phyloP scores from a whole-genome alignment of 83 land plant genomes.

The Picea mariana region DNA sequence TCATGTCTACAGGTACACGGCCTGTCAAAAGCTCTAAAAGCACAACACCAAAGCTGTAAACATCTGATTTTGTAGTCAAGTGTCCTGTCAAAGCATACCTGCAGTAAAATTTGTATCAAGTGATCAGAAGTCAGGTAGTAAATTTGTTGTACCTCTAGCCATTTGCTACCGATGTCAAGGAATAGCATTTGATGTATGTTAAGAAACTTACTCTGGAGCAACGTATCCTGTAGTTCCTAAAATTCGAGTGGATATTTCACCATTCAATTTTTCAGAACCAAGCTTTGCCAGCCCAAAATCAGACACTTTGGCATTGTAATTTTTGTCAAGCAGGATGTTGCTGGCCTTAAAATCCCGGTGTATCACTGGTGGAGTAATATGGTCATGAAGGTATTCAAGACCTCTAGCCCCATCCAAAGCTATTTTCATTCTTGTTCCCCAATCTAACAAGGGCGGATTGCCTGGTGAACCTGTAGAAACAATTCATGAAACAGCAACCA shows the following conservation, averaged over 20 bases:
- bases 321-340: conserved; percentile 68
- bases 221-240: conserved; percentile 79
- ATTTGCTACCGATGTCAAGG: background rate
- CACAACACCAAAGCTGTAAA: conserved; percentile 74
- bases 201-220: conserved; percentile 77
- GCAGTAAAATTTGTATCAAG: background rate
- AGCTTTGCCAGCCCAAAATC: conserved; percentile 80
- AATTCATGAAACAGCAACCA: background rate
- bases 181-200: background rate
- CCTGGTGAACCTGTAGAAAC: conserved; percentile 16
- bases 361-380: conserved; percentile 53
- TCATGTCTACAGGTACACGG: conserved; percentile 66
- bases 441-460: conserved; percentile 40
- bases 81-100: conserved; percentile 85
- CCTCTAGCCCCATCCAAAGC: conserved; percentile 78
- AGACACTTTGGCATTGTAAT: conserved; percentile 74
- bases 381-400: conserved; percentile 78
- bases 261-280: conserved; percentile 76
- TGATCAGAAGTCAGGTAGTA: background rate
- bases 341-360: conserved; percentile 79
- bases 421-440: conserved; percentile 69
- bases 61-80: conserved; percentile 81
- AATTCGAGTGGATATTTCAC: conserved; percentile 60
- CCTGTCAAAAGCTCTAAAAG: conserved; percentile 77
- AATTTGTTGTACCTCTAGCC: background rate